Evolutionary conservation across 2,329 filamentous ascomycete genomes (phyloP).

Genomic region (Colletotrichum chlorophyti): DNA sequence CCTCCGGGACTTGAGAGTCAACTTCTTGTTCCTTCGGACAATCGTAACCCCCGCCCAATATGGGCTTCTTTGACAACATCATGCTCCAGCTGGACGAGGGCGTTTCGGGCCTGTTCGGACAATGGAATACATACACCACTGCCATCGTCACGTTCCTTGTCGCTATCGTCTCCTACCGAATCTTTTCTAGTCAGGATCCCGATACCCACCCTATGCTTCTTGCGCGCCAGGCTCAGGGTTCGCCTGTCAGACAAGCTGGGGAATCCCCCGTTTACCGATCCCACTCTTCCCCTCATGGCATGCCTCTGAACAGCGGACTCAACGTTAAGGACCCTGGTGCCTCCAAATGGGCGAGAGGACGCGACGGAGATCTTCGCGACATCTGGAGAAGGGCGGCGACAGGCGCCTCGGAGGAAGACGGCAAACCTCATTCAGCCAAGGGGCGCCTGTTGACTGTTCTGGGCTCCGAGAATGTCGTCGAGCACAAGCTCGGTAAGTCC

Average conservation of each 20-base stretch:
- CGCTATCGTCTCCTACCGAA: slow-evolving; percentile 72
- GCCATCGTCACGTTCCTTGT: slow-evolving; percentile 71
- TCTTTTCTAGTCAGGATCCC: slow-evolving; percentile 77
- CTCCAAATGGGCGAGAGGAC: slow-evolving; percentile 82
- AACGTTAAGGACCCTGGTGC: slow-evolving; percentile 82
- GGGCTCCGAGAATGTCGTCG: slow-evolving; percentile 75
- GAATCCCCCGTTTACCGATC: slow-evolving; percentile 88
- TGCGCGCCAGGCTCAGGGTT: slow-evolving; percentile 80
- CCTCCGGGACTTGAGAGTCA: background rate
- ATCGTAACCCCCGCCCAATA: slow-evolving; percentile 32
- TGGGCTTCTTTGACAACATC: slow-evolving; percentile 58
- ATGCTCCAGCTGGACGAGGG: slow-evolving; percentile 75
- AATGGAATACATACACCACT: slow-evolving; percentile 86
- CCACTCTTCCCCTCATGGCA: slow-evolving; percentile 84
- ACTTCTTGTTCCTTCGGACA: background rate
- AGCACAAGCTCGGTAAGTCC: slow-evolving; percentile 68
- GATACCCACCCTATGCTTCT: slow-evolving; percentile 93
- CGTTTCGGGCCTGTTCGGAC: slow-evolving; percentile 72
- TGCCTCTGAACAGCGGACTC: slow-evolving; percentile 77
- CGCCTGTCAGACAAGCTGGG: slow-evolving; percentile 80
- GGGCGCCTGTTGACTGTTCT: slow-evolving; percentile 81
- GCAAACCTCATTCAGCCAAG: slow-evolving; percentile 63
- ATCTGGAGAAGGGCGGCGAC: slow-evolving; percentile 80
- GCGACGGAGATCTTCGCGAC: slow-evolving; percentile 89
- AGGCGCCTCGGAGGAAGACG: slow-evolving; percentile 69